Percentiles rank a stretch among this genome's conserved stretches.
These are phyloP conservation scores for Lithospermum erythrorhizon DNA, from an alignment of 257 asterid species.

Conservation along the genomic window DNA sequence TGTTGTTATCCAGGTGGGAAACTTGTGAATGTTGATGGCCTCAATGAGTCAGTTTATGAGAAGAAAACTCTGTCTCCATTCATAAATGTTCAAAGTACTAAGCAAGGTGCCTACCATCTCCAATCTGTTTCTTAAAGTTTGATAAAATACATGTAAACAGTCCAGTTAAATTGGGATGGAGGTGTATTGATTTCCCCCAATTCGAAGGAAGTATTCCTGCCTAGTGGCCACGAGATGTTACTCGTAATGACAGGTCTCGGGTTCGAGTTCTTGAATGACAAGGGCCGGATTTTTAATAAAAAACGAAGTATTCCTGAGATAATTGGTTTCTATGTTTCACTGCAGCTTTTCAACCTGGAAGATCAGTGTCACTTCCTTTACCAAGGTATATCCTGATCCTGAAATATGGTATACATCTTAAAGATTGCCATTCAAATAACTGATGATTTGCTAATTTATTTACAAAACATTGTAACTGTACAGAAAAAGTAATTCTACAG, in stretches of 20 bases:
- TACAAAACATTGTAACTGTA: slow-evolving; percentile 6
- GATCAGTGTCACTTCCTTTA: slow-evolving; percentile 1
- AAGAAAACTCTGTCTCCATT: neutral
- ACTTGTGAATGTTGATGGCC: neutral
- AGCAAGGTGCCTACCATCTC: neutral
- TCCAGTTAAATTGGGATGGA: neutral
- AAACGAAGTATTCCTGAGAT: neutral
- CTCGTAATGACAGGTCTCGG: no score
- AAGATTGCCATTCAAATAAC: neutral
- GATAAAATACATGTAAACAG: no score
- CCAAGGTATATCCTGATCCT: slow-evolving; percentile 2
- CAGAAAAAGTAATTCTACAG: slow-evolving; percentile 36
- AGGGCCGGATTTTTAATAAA: no score
- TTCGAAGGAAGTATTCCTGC: neutral
- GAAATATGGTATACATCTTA: neutral
- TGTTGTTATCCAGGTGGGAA: neutral
- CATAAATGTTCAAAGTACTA: neutral
- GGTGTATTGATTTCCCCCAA: neutral
- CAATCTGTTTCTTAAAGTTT: no score
- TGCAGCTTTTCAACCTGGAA: slow-evolving; percentile 3
- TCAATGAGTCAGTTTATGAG: neutral
- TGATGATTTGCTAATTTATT: neutral
- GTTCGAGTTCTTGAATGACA: no score
- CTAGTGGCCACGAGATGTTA: no score
- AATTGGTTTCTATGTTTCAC: neutral